Percentiles rank a stretch among this genome's conserved stretches.
Conservation (phyloP, 139 green algal genomes). For the Chlamydomonas sp. region DNA sequence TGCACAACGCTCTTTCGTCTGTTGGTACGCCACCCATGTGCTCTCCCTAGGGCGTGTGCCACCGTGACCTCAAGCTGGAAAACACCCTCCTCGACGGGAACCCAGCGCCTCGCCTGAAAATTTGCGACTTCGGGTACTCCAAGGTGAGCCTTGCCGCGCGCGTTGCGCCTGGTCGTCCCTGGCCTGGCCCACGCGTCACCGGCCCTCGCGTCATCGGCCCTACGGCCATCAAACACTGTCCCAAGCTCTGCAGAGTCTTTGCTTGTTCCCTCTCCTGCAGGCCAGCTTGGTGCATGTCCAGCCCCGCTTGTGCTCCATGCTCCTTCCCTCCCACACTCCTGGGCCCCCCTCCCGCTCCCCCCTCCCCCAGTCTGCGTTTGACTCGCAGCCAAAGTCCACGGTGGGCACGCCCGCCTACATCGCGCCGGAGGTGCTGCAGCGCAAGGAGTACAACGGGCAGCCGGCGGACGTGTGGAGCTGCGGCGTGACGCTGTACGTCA, state of each 20-base stretch:
- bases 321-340: not conserved
- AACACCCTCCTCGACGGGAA: conserved; percentile 97
- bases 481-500: conserved; percentile 99
- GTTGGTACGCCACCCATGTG: not conserved
- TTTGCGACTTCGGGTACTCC: conserved; percentile 98
- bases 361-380: conserved; percentile 65
- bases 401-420: conserved; percentile 99
- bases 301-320: too few relatives aligned
- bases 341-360: not conserved
- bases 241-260: too few relatives aligned
- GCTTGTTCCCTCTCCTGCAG: too few relatives aligned
- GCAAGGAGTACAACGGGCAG: conserved; percentile 91
- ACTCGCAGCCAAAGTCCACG: conserved; percentile 97
- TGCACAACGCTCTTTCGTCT: not conserved
- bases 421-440: conserved; percentile 91
- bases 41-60: conserved; percentile 86
- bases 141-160: conserved; percentile 46
- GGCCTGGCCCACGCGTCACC: too few relatives aligned
- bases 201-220: too few relatives aligned
- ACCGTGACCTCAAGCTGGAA: conserved; percentile 98
- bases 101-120: conserved; percentile 90
- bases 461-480: conserved; percentile 98
- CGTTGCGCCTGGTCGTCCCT: too few relatives aligned
- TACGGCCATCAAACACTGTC: too few relatives aligned
- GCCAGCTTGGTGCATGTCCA: too few relatives aligned